These are phyloP conservation scores for Heracleum sosnowskyi DNA, from an alignment of 129 eudicot genomes.

Conservation along the genomic window DNA sequence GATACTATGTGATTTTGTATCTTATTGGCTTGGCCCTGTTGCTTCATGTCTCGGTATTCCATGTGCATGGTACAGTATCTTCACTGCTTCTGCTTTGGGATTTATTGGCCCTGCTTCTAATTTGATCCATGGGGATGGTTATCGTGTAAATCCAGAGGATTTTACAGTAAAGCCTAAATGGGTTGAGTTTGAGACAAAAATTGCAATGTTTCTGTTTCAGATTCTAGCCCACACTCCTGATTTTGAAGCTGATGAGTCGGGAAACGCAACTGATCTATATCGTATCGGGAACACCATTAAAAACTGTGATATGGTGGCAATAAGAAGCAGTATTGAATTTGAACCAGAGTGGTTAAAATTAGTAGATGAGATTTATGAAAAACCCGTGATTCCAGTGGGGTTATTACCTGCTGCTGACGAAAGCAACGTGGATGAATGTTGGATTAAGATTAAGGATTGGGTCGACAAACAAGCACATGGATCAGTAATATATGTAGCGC, in stretches of 20 bases:
- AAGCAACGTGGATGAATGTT: background rate
- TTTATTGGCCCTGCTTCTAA: background rate
- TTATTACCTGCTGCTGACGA: background rate
- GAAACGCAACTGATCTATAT: background rate
- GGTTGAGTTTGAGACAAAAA: conserved; percentile 2
- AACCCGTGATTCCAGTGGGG: conserved; percentile 13
- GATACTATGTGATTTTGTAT: conserved; percentile 9
- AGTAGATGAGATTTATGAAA: conserved; percentile 8
- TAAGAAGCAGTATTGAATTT: conserved; percentile 11
- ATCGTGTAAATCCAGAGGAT: conserved; percentile 5
- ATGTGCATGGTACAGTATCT: background rate
- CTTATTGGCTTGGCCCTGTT: conserved; percentile 10
- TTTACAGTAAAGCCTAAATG: conserved; percentile 4
- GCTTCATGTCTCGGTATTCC: conserved; percentile 8
- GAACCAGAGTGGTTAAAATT: conserved; percentile 13
- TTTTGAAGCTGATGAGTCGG: background rate
- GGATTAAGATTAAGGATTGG: conserved; percentile 2
- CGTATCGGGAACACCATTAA: background rate
- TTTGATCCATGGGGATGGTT: background rate
- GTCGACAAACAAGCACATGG: background rate
- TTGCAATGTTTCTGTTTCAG: background rate
- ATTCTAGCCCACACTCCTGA: background rate
- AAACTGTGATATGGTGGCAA: background rate
- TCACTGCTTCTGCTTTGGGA: background rate
- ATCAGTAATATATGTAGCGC: conserved; percentile 12